These are phyloP conservation scores for Dictyostelium firmibasis DNA, from an alignment of 78 protist genomes.

Conservation along the genomic window DNA sequence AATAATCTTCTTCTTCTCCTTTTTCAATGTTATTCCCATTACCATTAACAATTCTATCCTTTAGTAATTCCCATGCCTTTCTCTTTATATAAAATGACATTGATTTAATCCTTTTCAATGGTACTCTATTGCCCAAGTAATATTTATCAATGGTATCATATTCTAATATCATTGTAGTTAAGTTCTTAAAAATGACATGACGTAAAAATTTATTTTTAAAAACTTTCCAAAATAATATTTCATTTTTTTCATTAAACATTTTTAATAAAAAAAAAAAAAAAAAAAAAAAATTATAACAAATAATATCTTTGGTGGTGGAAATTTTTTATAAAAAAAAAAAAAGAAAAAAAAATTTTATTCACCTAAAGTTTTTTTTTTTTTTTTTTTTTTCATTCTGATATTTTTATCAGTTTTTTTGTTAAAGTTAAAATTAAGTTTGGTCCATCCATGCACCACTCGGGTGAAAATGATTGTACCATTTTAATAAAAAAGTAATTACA, in stretches of 20 bases:
- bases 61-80: neutral
- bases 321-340: too few relatives aligned
- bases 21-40: neutral
- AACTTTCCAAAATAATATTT: conserved; percentile 5
- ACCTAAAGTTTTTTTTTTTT: too few relatives aligned
- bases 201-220: neutral
- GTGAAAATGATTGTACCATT: too few relatives aligned
- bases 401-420: too few relatives aligned
- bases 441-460: too few relatives aligned
- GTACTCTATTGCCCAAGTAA: neutral
- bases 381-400: too few relatives aligned
- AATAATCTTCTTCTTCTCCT: neutral
- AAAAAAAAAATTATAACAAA: too few relatives aligned
- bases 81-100: neutral
- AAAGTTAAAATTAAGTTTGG: too few relatives aligned
- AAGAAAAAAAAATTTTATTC: too few relatives aligned
- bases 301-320: neutral
- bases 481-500: too few relatives aligned
- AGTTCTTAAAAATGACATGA: neutral
- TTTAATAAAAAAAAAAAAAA: too few relatives aligned
- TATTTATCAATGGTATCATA: neutral
- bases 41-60: neutral
- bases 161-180: neutral
- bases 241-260: neutral
- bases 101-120: neutral